Percentiles rank a stretch among this genome's conserved stretches.
Evolutionary conservation across 1,139 yeast genomes (phyloP).

Genomic region (Suhomyces bolitotheri): DNA sequence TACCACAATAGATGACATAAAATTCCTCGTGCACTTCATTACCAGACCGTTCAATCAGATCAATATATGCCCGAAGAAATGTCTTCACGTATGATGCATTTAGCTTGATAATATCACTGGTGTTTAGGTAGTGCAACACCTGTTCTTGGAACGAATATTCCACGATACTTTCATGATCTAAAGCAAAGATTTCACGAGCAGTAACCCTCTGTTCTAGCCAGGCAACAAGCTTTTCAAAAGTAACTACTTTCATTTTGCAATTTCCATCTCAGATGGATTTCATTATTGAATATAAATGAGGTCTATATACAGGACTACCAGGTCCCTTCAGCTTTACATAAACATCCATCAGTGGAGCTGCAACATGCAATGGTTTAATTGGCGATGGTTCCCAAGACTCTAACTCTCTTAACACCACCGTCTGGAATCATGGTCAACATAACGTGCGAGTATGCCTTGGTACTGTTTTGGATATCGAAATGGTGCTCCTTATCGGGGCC

Average conservation of each 20-base stretch:
- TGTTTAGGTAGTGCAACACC: slow-evolving; percentile 2
- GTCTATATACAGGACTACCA: slow-evolving; percentile 1
- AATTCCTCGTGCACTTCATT: slow-evolving; percentile 42
- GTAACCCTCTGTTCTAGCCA: slow-evolving; percentile 18
- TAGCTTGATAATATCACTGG: slow-evolving; percentile 5
- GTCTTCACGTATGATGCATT: slow-evolving; percentile 55
- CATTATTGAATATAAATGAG: slow-evolving; percentile 3
- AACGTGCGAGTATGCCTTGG: slow-evolving; percentile 56
- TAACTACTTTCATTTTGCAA: slow-evolving; percentile 8
- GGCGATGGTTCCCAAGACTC: slow-evolving; percentile 70
- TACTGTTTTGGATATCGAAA: slow-evolving; percentile 37
- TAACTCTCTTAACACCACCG: slow-evolving; percentile 89
- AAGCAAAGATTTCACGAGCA: slow-evolving; percentile 12
- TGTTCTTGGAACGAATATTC: slow-evolving; percentile 3
- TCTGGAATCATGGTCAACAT: slow-evolving; percentile 86
- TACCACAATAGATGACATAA: slow-evolving; percentile 51
- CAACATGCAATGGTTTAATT: neutral
- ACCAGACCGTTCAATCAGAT: slow-evolving; percentile 29
- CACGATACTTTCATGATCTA: neutral
- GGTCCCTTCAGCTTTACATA: neutral
- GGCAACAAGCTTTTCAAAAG: slow-evolving; percentile 5
- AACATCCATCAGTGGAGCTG: neutral
- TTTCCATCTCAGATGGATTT: slow-evolving; percentile 1
- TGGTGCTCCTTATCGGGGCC: slow-evolving; percentile 78
- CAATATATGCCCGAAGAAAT: slow-evolving; percentile 45